A percentile compares a stretch with the other conserved stretches of the same genome.
Conservation (phyloP, 805 yeast genomes). For the Kodamaea nitidulidarum region DNA sequence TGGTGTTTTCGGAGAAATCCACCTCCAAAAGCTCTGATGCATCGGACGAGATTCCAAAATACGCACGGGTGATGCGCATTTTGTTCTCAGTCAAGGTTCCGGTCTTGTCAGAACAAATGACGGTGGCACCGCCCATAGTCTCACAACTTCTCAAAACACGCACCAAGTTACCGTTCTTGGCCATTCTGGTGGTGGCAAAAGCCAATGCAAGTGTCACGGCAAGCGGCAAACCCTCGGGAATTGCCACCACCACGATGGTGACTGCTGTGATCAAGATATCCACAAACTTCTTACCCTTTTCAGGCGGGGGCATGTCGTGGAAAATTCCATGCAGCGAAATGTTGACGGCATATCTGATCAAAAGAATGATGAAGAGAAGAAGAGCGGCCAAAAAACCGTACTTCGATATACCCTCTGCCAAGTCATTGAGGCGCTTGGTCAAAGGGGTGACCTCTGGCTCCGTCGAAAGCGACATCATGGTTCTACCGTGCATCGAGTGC, state of each 20-base stretch:
- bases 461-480: slow-evolving; percentile 72
- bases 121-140: slow-evolving; percentile 98
- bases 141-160: slow-evolving; percentile 92
- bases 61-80: slow-evolving; percentile 85
- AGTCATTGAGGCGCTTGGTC: slow-evolving; percentile 71
- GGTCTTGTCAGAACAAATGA: slow-evolving; percentile 94
- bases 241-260: slow-evolving; percentile 93
- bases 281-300: slow-evolving; percentile 80
- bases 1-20: slow-evolving; percentile 22
- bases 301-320: slow-evolving; percentile 49
- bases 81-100: slow-evolving; percentile 93
- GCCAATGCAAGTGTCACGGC: slow-evolving; percentile 97
- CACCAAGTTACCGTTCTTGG: slow-evolving; percentile 93
- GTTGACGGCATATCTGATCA: slow-evolving; percentile 67
- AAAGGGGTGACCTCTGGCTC: slow-evolving; percentile 87
- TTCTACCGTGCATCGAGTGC: slow-evolving; percentile 86
- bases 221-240: slow-evolving; percentile 97
- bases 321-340: slow-evolving; percentile 51
- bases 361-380: slow-evolving; percentile 72
- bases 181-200: slow-evolving; percentile 97
- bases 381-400: slow-evolving; percentile 86
- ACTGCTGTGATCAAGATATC: slow-evolving; percentile 87
- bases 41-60: slow-evolving; percentile 46
- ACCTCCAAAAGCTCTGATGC: slow-evolving; percentile 34
- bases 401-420: slow-evolving; percentile 94